phyloP scores from a whole-genome alignment of 1,284 basidiomycete genomes.

The Tilletia setariae region DNA sequence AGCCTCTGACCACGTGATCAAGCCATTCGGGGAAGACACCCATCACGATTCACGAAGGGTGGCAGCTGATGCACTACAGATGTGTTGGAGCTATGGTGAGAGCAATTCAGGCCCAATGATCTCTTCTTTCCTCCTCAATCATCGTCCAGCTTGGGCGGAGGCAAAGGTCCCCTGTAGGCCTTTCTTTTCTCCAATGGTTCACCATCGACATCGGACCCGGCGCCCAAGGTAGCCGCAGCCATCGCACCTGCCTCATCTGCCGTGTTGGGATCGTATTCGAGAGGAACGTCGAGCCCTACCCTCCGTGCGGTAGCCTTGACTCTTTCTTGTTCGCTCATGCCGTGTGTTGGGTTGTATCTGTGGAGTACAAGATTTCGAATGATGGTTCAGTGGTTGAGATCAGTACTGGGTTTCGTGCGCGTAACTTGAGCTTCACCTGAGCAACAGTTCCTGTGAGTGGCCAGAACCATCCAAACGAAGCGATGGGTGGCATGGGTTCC shows the following conservation, averaged over 20 bases:
- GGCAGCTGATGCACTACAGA: too few relatives aligned
- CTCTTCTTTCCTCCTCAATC: neutral
- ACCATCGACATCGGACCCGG: neutral
- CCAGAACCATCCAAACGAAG: too few relatives aligned
- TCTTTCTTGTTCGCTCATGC: conserved; percentile 20
- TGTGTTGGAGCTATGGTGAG: too few relatives aligned
- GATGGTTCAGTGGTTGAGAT: neutral
- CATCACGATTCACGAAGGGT: too few relatives aligned
- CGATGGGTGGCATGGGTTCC: too few relatives aligned
- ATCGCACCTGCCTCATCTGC: neutral
- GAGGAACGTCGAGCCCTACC: conserved; percentile 24
- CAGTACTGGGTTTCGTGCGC: too few relatives aligned
- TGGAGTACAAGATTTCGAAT: neutral
- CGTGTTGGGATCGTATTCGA: conserved; percentile 10
- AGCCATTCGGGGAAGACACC: too few relatives aligned
- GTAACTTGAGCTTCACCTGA: neutral
- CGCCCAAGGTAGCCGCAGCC: neutral
- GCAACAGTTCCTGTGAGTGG: neutral
- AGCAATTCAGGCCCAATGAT: too few relatives aligned
- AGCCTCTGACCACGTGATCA: too few relatives aligned
- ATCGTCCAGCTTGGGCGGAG: conserved; percentile 4
- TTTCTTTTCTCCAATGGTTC: neutral
- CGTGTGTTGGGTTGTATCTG: conserved; percentile 26
- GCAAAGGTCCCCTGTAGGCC: neutral
- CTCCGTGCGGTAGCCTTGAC: conserved; percentile 21